These are phyloP conservation scores for Stellera chamaejasme DNA, from an alignment of 345 rosid species.

Conservation along the genomic window DNA sequence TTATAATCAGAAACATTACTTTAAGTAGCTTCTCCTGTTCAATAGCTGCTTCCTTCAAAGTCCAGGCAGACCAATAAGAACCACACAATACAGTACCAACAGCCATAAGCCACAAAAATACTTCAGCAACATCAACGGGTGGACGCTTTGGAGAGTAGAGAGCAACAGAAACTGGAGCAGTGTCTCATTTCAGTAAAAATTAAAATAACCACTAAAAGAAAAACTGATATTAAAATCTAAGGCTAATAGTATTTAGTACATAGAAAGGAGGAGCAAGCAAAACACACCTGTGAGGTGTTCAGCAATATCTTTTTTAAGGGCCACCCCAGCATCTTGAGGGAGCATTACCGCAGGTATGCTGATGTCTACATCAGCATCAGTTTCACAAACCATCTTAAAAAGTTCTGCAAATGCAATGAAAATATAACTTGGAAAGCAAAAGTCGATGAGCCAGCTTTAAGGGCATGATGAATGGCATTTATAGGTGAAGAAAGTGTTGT, in stretches of 20 bases:
- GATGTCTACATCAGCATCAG: slow-evolving; percentile 53
- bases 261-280: slow-evolving; percentile 8
- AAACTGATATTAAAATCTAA: neutral
- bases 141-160: slow-evolving; percentile 91
- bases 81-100: slow-evolving; percentile 87
- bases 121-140: slow-evolving; percentile 90
- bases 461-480: no score
- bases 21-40: slow-evolving; percentile 88
- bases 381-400: slow-evolving; percentile 94
- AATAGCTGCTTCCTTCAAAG: slow-evolving; percentile 75
- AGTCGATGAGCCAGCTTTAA: neutral
- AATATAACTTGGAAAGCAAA: slow-evolving; percentile 11
- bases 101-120: slow-evolving; percentile 98
- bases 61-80: slow-evolving; percentile 95
- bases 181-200: neutral
- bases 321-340: slow-evolving; percentile 85
- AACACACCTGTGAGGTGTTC: slow-evolving; percentile 32
- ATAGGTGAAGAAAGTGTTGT: no score
- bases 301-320: slow-evolving; percentile 32
- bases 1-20: slow-evolving; percentile 30
- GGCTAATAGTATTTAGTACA: neutral
- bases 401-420: slow-evolving; percentile 49
- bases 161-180: slow-evolving; percentile 65
- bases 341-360: slow-evolving; percentile 86
- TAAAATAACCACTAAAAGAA: neutral